Base-by-base conservation (phyloP, 148 eudicot species). In the Arbutus unedo region DNA sequence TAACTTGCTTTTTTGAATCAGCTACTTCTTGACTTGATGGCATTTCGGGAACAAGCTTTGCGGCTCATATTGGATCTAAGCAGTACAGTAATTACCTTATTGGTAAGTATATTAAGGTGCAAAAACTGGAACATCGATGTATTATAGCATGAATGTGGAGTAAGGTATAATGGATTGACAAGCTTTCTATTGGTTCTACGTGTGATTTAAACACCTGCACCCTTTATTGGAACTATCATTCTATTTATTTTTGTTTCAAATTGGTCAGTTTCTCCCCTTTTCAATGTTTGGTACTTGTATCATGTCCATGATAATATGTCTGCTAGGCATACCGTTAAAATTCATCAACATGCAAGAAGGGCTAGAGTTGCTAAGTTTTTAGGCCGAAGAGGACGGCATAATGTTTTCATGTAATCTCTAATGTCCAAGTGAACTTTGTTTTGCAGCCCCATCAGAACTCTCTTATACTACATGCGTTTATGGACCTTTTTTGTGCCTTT, bases 371-470 rank as follows among this genome's bases (percentile, higher is more conserved):
- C 72, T 19, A 62, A 13, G 25, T 21, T 62, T 16, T 82, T 82
- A 2, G 76, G 18, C 43, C 18, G 2, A 78, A 25, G 50, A 25
- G 45, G 70, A 77, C n/a, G 19, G 15, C 16, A 50, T 76, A 10
- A 6, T 76, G 59, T 76, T 70, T 48, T 48, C 19, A 57, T 44
- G 51, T 18, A 55, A 14, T 18, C 13, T 25, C 62, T 91, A 84
- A 90, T 86, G 80, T 57, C 73, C 82, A 57, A 59, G 78, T 73
- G 16, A 80, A 41, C 84, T 78, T 76, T 83, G 88, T 78, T 80
- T 83, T 90, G 95, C 97, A 96, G 99, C 99, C 99, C 77, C 99
- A 96, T 87, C 99, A 96, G 84, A 96, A 96, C 83, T 94, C 94
- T 75, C 94, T 94, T 81, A 94, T 96, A 89, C 89, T 96, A 78